Conservation (phyloP, 345 rosid species). For the Tarenaya hassleriana region DNA sequence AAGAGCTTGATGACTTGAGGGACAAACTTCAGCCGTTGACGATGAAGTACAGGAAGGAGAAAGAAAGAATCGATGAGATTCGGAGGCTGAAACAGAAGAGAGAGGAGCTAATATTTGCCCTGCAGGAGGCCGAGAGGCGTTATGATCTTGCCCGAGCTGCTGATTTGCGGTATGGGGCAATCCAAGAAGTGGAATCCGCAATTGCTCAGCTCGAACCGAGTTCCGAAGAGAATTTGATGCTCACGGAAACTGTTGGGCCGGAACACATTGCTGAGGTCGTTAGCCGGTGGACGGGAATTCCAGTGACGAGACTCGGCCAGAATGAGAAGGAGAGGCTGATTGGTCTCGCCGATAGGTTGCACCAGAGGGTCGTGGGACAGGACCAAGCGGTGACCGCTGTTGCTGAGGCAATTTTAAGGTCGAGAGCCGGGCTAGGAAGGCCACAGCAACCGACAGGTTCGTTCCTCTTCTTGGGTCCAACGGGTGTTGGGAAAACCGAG, state of each 20-base stretch:
- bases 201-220: slow-evolving; percentile 58
- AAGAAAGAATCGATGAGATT: slow-evolving; percentile 83
- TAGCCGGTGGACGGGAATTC: slow-evolving; percentile 86
- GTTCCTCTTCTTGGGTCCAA: slow-evolving; percentile 66
- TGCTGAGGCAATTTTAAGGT: slow-evolving; percentile 66
- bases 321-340: slow-evolving; percentile 62
- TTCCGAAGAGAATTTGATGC: slow-evolving; percentile 57
- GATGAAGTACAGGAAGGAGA: slow-evolving; percentile 88
- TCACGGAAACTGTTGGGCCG: slow-evolving; percentile 81
- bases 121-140: slow-evolving; percentile 88
- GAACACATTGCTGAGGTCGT: slow-evolving; percentile 94
- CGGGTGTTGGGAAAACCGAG: slow-evolving; percentile 81
- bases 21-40: slow-evolving; percentile 82
- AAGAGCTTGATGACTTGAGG: slow-evolving; percentile 86
- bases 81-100: slow-evolving; percentile 69
- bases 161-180: slow-evolving; percentile 74
- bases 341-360: slow-evolving; percentile 64
- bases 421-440: slow-evolving; percentile 71
- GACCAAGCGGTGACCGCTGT: slow-evolving; percentile 60
- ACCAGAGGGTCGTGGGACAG: slow-evolving; percentile 70
- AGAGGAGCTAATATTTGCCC: slow-evolving; percentile 64
- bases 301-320: slow-evolving; percentile 71
- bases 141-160: slow-evolving; percentile 89
- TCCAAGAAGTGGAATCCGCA: slow-evolving; percentile 75
- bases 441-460: slow-evolving; percentile 83